Evolutionary conservation across 1,284 basidiomycete species (phyloP).

Genomic region (Apiotrichum montevideense): DNA sequence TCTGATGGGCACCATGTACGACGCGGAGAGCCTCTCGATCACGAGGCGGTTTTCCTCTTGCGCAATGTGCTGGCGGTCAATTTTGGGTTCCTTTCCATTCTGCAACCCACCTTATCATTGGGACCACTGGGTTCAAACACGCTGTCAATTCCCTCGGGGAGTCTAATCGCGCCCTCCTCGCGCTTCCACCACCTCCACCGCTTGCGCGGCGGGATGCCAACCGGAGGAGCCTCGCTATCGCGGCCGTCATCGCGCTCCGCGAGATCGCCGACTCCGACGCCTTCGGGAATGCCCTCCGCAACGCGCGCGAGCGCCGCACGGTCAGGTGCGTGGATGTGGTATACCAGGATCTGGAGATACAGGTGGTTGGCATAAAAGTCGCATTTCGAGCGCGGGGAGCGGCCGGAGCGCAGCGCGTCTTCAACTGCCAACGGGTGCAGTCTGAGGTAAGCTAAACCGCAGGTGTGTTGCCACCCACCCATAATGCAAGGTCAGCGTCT

Average conservation of each 20-base stretch:
- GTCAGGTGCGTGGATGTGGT: constrained; percentile 39
- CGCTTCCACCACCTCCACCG: constrained; percentile 4
- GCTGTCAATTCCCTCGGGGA: constrained; percentile 43
- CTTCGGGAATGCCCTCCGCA: constrained; percentile 16
- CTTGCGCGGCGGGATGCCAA: too few relatives aligned
- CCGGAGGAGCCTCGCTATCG: background rate
- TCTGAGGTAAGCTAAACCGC: constrained; percentile 13
- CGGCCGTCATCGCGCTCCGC: background rate
- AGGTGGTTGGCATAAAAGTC: constrained; percentile 46
- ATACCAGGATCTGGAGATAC: constrained; percentile 45
- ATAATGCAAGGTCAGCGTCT: constrained; percentile 39
- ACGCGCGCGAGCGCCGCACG: constrained; percentile 18
- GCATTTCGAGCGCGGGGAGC: constrained; percentile 43
- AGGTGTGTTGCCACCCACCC: constrained; percentile 20
- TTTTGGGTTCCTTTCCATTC: background rate
- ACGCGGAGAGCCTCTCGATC: constrained; percentile 42
- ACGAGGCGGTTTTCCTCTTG: constrained; percentile 23
- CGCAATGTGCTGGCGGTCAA: background rate
- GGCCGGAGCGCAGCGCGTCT: constrained; percentile 39
- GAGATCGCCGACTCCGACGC: background rate
- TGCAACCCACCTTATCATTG: constrained; percentile 2
- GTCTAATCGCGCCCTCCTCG: constrained; percentile 14
- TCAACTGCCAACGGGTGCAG: constrained; percentile 47
- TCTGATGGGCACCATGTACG: constrained; percentile 46
- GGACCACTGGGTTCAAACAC: constrained; percentile 39